Conservation (phyloP, 495 filamentous ascomycete genomes). For the Neohortaea acidophila region DNA sequence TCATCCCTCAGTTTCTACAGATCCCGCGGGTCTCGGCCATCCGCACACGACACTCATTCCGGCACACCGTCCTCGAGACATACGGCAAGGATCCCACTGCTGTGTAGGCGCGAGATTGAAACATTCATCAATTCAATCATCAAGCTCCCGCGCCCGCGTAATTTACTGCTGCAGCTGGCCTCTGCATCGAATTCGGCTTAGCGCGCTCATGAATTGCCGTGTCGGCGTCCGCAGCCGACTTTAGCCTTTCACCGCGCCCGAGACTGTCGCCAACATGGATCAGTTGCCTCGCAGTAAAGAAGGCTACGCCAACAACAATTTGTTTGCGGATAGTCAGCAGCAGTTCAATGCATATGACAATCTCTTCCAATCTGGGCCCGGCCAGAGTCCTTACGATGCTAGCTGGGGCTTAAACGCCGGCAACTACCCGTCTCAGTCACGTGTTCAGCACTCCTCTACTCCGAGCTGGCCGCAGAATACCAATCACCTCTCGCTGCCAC, state of each 20-base stretch:
- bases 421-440: slow-evolving; percentile 5
- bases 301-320: slow-evolving; percentile 9
- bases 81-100: too few relatives aligned
- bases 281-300: slow-evolving; percentile 6
- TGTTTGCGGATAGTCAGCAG: slow-evolving; percentile 15
- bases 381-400: slow-evolving; percentile 9
- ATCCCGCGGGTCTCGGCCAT: too few relatives aligned
- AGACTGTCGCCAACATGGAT: slow-evolving; percentile 2
- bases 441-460: slow-evolving; percentile 4
- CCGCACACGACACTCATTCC: too few relatives aligned
- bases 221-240: not conserved
- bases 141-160: too few relatives aligned
- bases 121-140: too few relatives aligned
- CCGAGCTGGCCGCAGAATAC: slow-evolving; percentile 13
- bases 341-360: slow-evolving; percentile 16
- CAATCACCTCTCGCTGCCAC: slow-evolving; percentile 13
- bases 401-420: slow-evolving; percentile 17
- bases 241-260: not conserved
- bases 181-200: too few relatives aligned
- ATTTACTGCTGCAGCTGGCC: too few relatives aligned
- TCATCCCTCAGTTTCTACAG: too few relatives aligned
- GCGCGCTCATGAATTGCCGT: too few relatives aligned
- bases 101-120: too few relatives aligned
- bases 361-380: slow-evolving; percentile 10
- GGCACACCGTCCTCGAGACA: too few relatives aligned